A percentile compares a stretch with the other conserved stretches of the same genome.
Evolutionary conservation across 805 yeast genomes (phyloP).

Genomic region (Wickerhamomyces canadensis): DNA sequence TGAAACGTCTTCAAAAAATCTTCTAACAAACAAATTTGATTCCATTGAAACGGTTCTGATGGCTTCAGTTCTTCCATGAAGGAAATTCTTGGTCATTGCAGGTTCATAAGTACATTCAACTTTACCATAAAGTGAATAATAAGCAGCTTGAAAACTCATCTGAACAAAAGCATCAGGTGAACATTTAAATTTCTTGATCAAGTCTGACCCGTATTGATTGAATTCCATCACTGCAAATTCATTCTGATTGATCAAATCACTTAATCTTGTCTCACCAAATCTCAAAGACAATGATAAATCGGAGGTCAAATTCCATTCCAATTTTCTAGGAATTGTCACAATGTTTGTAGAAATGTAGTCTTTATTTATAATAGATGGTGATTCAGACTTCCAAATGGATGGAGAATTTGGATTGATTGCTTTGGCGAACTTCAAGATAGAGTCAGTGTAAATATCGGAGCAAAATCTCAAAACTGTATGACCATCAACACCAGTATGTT

Average conservation of each 20-base stretch:
- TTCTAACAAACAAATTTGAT: slow-evolving; percentile 76
- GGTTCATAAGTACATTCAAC: slow-evolving; percentile 95
- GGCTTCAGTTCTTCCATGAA: slow-evolving; percentile 93
- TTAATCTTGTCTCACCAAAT: slow-evolving; percentile 85
- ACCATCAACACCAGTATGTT: slow-evolving; percentile 94
- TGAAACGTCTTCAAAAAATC: slow-evolving; percentile 67
- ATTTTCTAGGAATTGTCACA: slow-evolving; percentile 72
- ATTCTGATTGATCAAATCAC: slow-evolving; percentile 84
- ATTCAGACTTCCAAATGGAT: slow-evolving; percentile 54
- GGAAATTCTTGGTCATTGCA: slow-evolving; percentile 85
- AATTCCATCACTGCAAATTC: slow-evolving; percentile 81
- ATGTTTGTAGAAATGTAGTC: slow-evolving; percentile 40
- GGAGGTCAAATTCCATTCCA: slow-evolving; percentile 81
- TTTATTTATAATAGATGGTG: slow-evolving; percentile 42
- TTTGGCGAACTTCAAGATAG: slow-evolving; percentile 80
- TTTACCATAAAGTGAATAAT: slow-evolving; percentile 86
- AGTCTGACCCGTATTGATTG: slow-evolving; percentile 60
- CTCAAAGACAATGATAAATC: slow-evolving; percentile 75
- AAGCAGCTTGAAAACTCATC: slow-evolving; percentile 90
- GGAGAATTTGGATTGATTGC: slow-evolving; percentile 70
- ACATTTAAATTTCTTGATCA: slow-evolving; percentile 77
- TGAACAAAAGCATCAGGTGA: slow-evolving; percentile 95
- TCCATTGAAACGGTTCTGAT: slow-evolving; percentile 78
- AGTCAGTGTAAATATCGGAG: slow-evolving; percentile 86
- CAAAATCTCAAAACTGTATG: slow-evolving; percentile 88